These are phyloP conservation scores for Pichia insulana DNA, from an alignment of 805 yeast species.

Conservation along the genomic window DNA sequence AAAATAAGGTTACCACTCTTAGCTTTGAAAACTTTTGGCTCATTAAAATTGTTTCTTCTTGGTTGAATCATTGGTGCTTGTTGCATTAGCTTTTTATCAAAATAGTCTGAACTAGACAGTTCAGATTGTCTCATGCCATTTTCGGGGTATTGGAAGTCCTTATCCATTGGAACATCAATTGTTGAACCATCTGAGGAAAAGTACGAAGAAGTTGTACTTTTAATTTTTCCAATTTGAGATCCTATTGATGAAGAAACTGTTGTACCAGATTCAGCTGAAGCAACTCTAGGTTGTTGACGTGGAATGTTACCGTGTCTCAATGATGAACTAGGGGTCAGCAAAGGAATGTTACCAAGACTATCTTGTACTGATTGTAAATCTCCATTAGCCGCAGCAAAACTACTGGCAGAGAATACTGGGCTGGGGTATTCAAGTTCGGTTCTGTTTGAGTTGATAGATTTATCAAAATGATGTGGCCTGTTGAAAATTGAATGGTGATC, in stretches of 20 bases:
- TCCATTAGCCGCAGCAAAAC: constrained; percentile 50
- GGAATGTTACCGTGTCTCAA: constrained; percentile 6
- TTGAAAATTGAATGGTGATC: constrained; percentile 22
- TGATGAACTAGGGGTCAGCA: constrained; percentile 14
- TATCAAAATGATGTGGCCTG: constrained; percentile 26
- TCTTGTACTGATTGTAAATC: constrained; percentile 15
- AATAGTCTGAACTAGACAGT: constrained; percentile 4
- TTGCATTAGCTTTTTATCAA: constrained; percentile 10
- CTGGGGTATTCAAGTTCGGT: constrained; percentile 54
- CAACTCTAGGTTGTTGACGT: constrained; percentile 14
- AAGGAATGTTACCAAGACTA: constrained; percentile 18
- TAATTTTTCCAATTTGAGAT: constrained; percentile 11
- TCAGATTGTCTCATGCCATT: constrained; percentile 9
- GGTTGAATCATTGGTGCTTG: constrained; percentile 26
- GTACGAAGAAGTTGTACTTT: constrained; percentile 14
- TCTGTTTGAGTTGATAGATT: constrained; percentile 27
- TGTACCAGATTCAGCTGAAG: constrained; percentile 14
- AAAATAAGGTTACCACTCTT: constrained; percentile 77
- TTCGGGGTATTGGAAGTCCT: constrained; percentile 15
- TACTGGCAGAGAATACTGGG: constrained; percentile 55
- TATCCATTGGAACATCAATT: constrained; percentile 12
- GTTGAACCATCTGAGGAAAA: constrained; percentile 18
- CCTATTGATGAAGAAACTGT: constrained; percentile 12
- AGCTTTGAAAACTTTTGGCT: constrained; percentile 51
- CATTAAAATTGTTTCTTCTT: constrained; percentile 28